Conservation (phyloP, 78 protist genomes). For the Dictyostelium discoideum region dicty_2.7 NC_007090.3:1977501-1978000, state of each 20-base stretch:
- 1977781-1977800: background rate
- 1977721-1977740: background rate
- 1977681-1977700: background rate
- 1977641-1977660: slow-evolving; percentile 14
- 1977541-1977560: background rate
- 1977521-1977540: background rate
- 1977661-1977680: background rate
- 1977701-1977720: background rate
- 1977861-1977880: slow-evolving; percentile 10
- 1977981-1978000: background rate
- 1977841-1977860: background rate
- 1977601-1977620: background rate
- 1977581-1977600: background rate
- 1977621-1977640: slow-evolving; percentile 19
- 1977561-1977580: background rate
- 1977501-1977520: background rate
- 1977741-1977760: background rate
- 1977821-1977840: background rate
- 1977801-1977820: background rate
- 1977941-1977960: background rate
- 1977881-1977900: background rate
- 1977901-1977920: slow-evolving; percentile 44
- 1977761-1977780: background rate
- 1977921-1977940: slow-evolving; percentile 31
- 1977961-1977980: background rate